Percentiles rank a stretch among this genome's conserved stretches.
Conservation (phyloP, 148 eudicot genomes). For the Arctostaphylos glauca region DNA sequence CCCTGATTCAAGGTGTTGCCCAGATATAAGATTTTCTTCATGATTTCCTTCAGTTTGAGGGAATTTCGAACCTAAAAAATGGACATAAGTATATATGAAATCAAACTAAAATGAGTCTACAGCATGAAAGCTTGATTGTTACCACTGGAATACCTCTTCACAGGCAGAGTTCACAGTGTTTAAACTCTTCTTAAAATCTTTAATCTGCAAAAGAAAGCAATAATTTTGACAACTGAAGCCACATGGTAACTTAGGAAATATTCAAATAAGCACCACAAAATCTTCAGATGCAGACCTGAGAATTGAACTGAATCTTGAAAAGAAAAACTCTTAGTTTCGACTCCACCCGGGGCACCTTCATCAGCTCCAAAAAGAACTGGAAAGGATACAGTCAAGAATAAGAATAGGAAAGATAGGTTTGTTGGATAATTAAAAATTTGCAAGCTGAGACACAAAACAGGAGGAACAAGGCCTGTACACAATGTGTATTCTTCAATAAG, state of each 20-base stretch:
- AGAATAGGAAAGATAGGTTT: neutral
- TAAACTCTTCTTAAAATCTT: conserved; percentile 76
- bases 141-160: conserved; percentile 57
- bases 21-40: conserved; percentile 72
- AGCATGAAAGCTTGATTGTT: conserved; percentile 20
- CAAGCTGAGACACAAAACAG: conserved; percentile 9
- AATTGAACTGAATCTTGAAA: conserved; percentile 89
- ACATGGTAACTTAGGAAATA: conserved; percentile 7
- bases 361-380: conserved; percentile 91
- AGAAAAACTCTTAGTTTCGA: conserved; percentile 85
- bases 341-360: conserved; percentile 97
- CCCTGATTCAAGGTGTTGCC: conserved; percentile 89
- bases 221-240: conserved; percentile 14
- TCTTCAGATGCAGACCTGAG: conserved; percentile 57
- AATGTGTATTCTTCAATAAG: neutral
- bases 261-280: neutral
- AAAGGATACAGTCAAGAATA: conserved; percentile 22
- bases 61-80: conserved; percentile 68
- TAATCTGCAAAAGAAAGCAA: conserved; percentile 42
- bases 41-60: conserved; percentile 71
- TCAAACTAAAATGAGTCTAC: conserved; percentile 13
- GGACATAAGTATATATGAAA: conserved; percentile 2
- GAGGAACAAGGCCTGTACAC: neutral
- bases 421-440: neutral
- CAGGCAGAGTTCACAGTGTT: conserved; percentile 78